These are phyloP conservation scores for Trichoderma cornu-damae DNA, from an alignment of 2,329 filamentous ascomycete species.

Conservation along the genomic window DNA sequence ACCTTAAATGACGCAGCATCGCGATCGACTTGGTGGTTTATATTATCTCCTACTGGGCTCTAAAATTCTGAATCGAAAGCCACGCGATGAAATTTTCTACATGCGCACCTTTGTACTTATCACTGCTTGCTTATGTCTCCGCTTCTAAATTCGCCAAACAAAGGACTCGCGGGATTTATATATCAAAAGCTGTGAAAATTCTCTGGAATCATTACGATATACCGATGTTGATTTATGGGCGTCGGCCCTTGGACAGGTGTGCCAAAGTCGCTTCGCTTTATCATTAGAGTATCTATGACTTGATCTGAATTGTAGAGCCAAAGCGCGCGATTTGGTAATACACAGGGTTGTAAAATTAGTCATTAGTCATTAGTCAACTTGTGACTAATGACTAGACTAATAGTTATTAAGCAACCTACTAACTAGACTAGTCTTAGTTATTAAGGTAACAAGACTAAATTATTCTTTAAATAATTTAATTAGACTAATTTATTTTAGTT, in stretches of 20 bases:
- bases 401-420: too few species aligned
- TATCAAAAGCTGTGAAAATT: background rate
- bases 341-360: too few species aligned
- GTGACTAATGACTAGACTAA: too few species aligned
- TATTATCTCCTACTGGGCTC: background rate
- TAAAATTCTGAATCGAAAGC: background rate
- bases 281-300: conserved; percentile 17
- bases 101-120: background rate
- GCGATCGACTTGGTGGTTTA: background rate
- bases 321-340: conserved; percentile 5
- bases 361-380: too few species aligned
- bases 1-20: conserved; percentile 3
- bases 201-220: background rate
- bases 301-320: background rate
- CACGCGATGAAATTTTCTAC: background rate
- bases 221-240: background rate
- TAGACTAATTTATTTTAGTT: too few species aligned
- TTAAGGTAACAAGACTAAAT: too few species aligned
- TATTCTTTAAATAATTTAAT: too few species aligned
- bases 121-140: background rate
- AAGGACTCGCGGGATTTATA: background rate
- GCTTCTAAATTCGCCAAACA: background rate
- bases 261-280: conserved; percentile 7
- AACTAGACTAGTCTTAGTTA: too few species aligned
- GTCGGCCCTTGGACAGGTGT: background rate